Evolutionary conservation across 768 basidiomycete species (phyloP).

Genomic region (Leccinum subgranulosum): DNA sequence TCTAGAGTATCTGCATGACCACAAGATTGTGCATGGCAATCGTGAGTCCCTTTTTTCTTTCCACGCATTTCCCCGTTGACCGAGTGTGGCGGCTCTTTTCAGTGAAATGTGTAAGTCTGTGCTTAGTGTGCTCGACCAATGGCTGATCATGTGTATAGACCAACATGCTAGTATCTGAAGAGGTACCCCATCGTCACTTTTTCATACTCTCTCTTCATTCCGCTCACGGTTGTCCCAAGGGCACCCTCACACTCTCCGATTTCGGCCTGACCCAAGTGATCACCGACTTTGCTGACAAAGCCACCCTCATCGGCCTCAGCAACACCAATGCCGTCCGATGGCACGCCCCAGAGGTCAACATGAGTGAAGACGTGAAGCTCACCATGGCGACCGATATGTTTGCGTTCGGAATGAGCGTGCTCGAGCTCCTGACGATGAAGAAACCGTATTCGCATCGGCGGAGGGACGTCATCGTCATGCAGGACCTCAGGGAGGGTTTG

Average conservation of each 20-base stretch:
- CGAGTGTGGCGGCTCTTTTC: background rate
- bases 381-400: constrained; percentile 53
- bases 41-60: constrained; percentile 41
- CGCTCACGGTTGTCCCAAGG: constrained; percentile 30
- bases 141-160: constrained; percentile 32
- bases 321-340: constrained; percentile 49
- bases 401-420: constrained; percentile 57
- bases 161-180: constrained; percentile 56
- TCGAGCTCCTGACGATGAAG: constrained; percentile 54
- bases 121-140: background rate
- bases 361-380: constrained; percentile 38
- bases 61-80: background rate
- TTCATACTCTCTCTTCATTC: background rate
- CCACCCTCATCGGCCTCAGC: constrained; percentile 46
- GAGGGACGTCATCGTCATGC: constrained; percentile 50
- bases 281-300: constrained; percentile 52
- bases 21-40: constrained; percentile 56
- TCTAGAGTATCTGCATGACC: constrained; percentile 52
- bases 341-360: constrained; percentile 59
- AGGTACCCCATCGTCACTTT: constrained; percentile 26
- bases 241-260: constrained; percentile 55
- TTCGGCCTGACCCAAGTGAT: constrained; percentile 65
- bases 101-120: constrained; percentile 59
- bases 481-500: constrained; percentile 37
- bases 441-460: constrained; percentile 49